Base-by-base conservation (phyloP, 805 yeast genomes). In the Candida ficus region DNA sequence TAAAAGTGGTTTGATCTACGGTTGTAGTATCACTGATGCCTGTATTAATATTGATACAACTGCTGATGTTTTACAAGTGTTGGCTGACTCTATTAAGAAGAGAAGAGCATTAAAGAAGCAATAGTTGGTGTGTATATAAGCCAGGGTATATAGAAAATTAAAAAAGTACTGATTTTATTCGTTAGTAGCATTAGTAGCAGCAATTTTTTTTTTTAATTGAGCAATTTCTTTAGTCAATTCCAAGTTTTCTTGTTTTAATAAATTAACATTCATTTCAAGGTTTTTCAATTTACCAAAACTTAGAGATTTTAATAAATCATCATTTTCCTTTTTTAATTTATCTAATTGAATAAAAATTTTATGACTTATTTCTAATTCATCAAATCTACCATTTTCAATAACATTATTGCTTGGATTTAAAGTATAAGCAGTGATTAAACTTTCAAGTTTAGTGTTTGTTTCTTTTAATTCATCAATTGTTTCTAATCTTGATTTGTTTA, bases 1-100 rank as follows among this genome's bases (percentile, higher is more conserved):
- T 40, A 82, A 83, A 58, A 72, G 71, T 40, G 76, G 71, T 18
- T 76, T 91, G 65, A 77, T 83, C 57, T 91, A 91, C 67, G 99
- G 99, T 47, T 86, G 89, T 48, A 85, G 95, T 23, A 89, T 91
- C 55, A 91, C 99, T n/a, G 99, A 91, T 64, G 96, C 96, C 25
- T 91, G 99, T 73, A 89, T 91, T 45, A 76, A 87, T 45, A 87
- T 95, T 88, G 93, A 84, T 39, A 70, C 78, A 36, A 91, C 99
- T 14, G 91, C 73, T 36, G 66, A 62, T 20, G 91, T 88, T 41
- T 71, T 91, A 53, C 73, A 71, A 38, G 68, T 70, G 38, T 76
- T 91, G 54, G 81, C 97, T 20, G 74, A 75, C 26, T 95, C 96
- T 44, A 93, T 91, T 23, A 76, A 77, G 62, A 68, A 70, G 35